Conservation (phyloP, 148 eudicot species). For the Rhododendron williamsianum region DNA sequence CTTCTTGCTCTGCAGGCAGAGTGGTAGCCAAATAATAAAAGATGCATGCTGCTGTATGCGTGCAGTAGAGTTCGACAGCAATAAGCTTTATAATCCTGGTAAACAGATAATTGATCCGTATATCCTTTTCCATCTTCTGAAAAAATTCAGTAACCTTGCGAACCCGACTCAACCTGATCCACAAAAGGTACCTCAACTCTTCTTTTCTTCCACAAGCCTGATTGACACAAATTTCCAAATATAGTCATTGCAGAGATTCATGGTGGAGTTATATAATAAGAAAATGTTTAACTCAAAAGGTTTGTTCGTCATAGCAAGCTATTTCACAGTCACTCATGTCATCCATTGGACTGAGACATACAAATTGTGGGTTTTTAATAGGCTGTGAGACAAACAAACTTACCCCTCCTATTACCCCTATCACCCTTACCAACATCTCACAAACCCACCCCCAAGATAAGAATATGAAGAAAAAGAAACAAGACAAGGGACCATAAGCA, state of each 20-base stretch:
- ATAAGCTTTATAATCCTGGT: conserved; percentile 80
- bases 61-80: conserved; percentile 81
- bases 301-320: not conserved
- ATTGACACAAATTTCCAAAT: conserved; percentile 1
- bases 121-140: conserved; percentile 79
- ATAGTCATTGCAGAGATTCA: not conserved
- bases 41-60: conserved; percentile 97
- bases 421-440: not conserved
- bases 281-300: not conserved
- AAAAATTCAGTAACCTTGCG: conserved; percentile 54
- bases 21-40: conserved; percentile 92
- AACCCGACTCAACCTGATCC: conserved; percentile 75
- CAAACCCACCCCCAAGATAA: not conserved
- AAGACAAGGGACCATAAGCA: not conserved
- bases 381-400: not conserved
- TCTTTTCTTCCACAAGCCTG: conserved; percentile 64
- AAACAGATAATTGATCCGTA: conserved; percentile 77
- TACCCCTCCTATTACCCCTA: not conserved
- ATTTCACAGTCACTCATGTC: not conserved
- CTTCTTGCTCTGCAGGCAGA: conserved; percentile 64
- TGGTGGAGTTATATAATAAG: not conserved
- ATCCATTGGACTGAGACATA: not conserved
- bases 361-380: not conserved
- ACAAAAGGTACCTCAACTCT: conserved; percentile 65
- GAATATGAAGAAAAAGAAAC: not conserved